Evolutionary conservation across 495 filamentous ascomycete species (phyloP).

Genomic region (Thermothielavioides terrestris): DNA sequence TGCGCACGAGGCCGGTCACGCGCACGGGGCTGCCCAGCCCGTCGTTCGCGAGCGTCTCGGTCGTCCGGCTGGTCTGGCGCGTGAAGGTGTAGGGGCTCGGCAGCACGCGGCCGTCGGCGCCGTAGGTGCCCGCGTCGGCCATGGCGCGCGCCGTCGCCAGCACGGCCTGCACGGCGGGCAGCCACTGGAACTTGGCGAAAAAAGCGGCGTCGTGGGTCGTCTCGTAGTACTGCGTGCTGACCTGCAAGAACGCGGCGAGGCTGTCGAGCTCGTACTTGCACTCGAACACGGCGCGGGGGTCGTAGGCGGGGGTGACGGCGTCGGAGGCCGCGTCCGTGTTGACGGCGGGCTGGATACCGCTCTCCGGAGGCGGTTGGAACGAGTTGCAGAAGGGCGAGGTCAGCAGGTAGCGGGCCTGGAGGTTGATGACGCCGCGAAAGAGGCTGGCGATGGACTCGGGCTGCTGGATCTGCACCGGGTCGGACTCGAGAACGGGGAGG

Average conservation of each 20-base stretch:
- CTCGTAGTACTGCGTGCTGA: slow-evolving; percentile 50
- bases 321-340: slow-evolving; percentile 17
- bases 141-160: slow-evolving; percentile 43
- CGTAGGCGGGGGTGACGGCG: slow-evolving; percentile 15
- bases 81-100: slow-evolving; percentile 49
- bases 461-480: slow-evolving; percentile 18
- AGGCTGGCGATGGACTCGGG: slow-evolving; percentile 46
- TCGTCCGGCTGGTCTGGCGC: slow-evolving; percentile 42
- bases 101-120: slow-evolving; percentile 44
- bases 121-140: slow-evolving; percentile 50
- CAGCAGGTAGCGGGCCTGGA: slow-evolving; percentile 53
- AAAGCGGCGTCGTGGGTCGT: slow-evolving; percentile 49
- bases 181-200: slow-evolving; percentile 50
- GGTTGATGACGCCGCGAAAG: slow-evolving; percentile 56
- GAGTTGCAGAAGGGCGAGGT: slow-evolving; percentile 56
- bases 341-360: slow-evolving; percentile 33
- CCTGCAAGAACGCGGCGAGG: slow-evolving; percentile 55
- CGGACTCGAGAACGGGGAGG: slow-evolving; percentile 44
- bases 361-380: slow-evolving; percentile 54
- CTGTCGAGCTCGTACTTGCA: slow-evolving; percentile 63
- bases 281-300: slow-evolving; percentile 31
- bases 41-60: slow-evolving; percentile 52
- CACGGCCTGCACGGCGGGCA: slow-evolving; percentile 40
- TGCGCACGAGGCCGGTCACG: slow-evolving; percentile 52
- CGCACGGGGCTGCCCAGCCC: slow-evolving; percentile 51